phyloP scores from a whole-genome alignment of 202 grass and related monocot species.

The Setaria viridis region DNA sequence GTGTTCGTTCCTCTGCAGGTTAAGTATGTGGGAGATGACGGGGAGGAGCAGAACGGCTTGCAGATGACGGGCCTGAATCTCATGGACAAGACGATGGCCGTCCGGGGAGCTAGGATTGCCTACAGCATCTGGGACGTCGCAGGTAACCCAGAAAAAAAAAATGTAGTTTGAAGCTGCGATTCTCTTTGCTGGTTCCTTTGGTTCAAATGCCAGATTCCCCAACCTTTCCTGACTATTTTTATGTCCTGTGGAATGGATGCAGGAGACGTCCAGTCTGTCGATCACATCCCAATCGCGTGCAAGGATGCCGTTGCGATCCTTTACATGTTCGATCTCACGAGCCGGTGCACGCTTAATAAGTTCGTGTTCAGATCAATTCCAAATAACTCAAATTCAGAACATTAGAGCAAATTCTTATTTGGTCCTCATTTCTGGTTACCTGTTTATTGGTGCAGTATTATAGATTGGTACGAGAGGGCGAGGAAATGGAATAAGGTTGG shows the following conservation, averaged over 20 bases:
- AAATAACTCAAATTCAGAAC: background rate
- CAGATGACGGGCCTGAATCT: conserved; percentile 87
- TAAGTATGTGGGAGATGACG: conserved; percentile 78
- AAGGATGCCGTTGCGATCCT: conserved; percentile 90
- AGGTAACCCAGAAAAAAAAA: conserved; percentile 49
- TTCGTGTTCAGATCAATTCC: conserved; percentile 47
- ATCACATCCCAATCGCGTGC: conserved; percentile 91
- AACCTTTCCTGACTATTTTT: background rate
- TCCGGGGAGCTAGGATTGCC: conserved; percentile 73
- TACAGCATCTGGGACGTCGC: conserved; percentile 94
- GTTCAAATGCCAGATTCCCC: background rate
- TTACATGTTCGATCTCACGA: conserved; percentile 99
- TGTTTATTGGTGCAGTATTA: conserved; percentile 57
- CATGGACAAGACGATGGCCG: conserved; percentile 85
- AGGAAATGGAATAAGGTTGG: conserved; percentile 97
- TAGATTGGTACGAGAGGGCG: conserved; percentile 84
- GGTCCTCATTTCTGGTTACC: conserved; percentile 22
- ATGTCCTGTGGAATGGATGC: conserved; percentile 22
- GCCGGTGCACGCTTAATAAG: conserved; percentile 89
- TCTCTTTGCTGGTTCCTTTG: background rate
- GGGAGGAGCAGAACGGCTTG: conserved; percentile 73
- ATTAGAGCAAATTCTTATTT: background rate
- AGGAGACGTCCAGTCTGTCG: conserved; percentile 68
- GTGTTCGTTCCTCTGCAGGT: conserved; percentile 53
- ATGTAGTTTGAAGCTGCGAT: background rate